These are phyloP conservation scores for Termitomyces sp. DNA, from an alignment of 768 basidiomycete species.

Conservation along the genomic window DNA sequence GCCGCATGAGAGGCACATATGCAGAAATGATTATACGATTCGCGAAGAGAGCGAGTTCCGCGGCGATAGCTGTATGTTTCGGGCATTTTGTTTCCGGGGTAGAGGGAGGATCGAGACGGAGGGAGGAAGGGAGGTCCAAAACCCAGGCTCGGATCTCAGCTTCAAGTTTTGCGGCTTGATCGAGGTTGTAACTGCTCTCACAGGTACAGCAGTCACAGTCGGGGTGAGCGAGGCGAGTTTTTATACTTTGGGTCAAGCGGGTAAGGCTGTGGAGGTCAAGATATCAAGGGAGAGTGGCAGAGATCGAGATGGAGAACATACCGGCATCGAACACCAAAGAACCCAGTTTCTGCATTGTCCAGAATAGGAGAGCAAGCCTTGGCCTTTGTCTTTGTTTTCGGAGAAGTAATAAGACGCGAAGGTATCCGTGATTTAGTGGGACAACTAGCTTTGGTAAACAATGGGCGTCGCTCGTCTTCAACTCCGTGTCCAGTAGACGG, in stretches of 20 bases:
- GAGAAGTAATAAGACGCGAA: neutral
- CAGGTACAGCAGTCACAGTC: constrained; percentile 19
- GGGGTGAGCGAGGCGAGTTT: constrained; percentile 40
- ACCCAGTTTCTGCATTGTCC: constrained; percentile 14
- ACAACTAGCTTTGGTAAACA: neutral
- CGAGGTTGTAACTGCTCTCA: constrained; percentile 47
- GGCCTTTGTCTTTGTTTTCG: constrained; percentile 2
- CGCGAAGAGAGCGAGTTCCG: constrained; percentile 50
- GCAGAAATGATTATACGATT: constrained; percentile 57
- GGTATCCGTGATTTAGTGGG: neutral
- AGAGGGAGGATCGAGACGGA: constrained; percentile 25
- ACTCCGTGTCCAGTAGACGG: neutral
- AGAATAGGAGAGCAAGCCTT: neutral
- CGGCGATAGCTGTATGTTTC: constrained; percentile 40
- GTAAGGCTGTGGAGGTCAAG: constrained; percentile 38
- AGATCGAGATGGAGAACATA: constrained; percentile 25
- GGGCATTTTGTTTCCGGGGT: constrained; percentile 30
- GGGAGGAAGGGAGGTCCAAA: constrained; percentile 41
- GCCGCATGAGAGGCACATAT: constrained; percentile 62
- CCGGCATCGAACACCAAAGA: constrained; percentile 58
- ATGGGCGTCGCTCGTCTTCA: neutral
- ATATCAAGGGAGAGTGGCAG: constrained; percentile 1
- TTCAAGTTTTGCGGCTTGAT: constrained; percentile 57
- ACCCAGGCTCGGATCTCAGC: constrained; percentile 51
- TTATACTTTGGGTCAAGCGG: constrained; percentile 57